Evolutionary conservation across 2,329 filamentous ascomycete species (phyloP).

Genomic region (Microdochium paspali): DNA sequence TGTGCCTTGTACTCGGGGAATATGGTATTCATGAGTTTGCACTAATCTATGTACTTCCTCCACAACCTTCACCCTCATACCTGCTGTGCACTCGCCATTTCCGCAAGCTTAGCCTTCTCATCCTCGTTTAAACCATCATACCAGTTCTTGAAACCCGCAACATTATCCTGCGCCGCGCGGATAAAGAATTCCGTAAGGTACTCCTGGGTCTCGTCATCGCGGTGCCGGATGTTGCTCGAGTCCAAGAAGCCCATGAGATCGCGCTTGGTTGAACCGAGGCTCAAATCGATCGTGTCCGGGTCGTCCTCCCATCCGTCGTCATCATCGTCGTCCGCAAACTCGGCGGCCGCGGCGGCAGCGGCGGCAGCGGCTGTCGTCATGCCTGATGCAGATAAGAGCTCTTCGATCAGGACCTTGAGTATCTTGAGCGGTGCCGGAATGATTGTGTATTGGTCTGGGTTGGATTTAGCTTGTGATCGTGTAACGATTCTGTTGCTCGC

Average conservation of each 20-base stretch:
- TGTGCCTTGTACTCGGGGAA: too few relatives aligned
- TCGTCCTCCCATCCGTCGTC: conserved; percentile 90
- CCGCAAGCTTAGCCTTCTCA: conserved; percentile 46
- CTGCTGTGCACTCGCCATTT: conserved; percentile 31
- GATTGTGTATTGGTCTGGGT: conserved; percentile 83
- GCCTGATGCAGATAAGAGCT: conserved; percentile 74
- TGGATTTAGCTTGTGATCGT: conserved; percentile 76
- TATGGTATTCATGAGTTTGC: too few relatives aligned
- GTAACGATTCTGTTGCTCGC: conserved; percentile 85
- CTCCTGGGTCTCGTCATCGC: conserved; percentile 83
- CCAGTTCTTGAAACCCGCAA: conserved; percentile 47
- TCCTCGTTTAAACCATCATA: conserved; percentile 44
- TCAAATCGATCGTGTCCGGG: conserved; percentile 67
- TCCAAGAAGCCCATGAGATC: conserved; percentile 75
- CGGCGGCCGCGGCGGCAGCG: conserved; percentile 49
- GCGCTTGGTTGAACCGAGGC: conserved; percentile 54
- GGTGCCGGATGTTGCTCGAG: conserved; percentile 49
- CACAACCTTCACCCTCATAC: conserved; percentile 4
- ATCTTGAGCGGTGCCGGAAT: conserved; percentile 90
- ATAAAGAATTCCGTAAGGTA: conserved; percentile 80
- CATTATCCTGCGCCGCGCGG: conserved; percentile 43
- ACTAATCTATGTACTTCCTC: not conserved
- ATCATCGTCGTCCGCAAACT: conserved; percentile 52
- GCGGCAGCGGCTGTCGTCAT: conserved; percentile 48
- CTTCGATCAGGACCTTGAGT: conserved; percentile 88